phyloP scores from a whole-genome alignment of 192 early-diverging fungal species.

The Endogone sp. region DNA sequence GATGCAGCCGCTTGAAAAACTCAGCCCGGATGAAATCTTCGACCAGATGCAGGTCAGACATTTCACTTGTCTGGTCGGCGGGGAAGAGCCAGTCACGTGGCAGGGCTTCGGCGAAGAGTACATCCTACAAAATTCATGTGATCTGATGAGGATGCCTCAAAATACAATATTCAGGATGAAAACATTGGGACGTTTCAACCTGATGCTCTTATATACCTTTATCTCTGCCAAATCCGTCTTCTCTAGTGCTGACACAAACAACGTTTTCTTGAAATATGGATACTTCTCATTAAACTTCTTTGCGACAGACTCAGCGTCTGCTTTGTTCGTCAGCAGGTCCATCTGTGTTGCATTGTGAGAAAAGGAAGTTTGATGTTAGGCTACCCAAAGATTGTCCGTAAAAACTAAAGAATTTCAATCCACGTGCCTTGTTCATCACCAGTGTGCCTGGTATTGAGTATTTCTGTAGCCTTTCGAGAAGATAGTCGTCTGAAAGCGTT shows the following conservation, averaged over 20 bases:
- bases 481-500: constrained; percentile 34
- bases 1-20: constrained; percentile 44
- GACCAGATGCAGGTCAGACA: constrained; percentile 46
- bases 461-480: constrained; percentile 39
- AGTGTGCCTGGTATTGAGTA: constrained; percentile 43
- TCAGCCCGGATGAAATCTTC: constrained; percentile 59
- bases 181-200: no score
- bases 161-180: no score
- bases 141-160: not conserved
- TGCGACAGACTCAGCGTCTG: constrained; percentile 27
- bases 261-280: constrained; percentile 26
- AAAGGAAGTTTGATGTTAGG: no score
- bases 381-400: no score
- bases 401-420: no score
- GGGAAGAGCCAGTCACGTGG: constrained; percentile 50
- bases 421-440: constrained; percentile 59
- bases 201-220: not conserved
- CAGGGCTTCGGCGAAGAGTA: constrained; percentile 25
- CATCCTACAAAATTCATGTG: constrained; percentile 3
- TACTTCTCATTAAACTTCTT: constrained; percentile 28
- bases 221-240: constrained; percentile 21
- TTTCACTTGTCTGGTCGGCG: constrained; percentile 39
- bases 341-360: not conserved
- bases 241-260: constrained; percentile 35
- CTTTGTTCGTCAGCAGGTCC: constrained; percentile 7